These are phyloP conservation scores for Colletotrichum chrysophilum DNA, from an alignment of 2,329 filamentous ascomycete species.

Conservation along the genomic window DNA sequence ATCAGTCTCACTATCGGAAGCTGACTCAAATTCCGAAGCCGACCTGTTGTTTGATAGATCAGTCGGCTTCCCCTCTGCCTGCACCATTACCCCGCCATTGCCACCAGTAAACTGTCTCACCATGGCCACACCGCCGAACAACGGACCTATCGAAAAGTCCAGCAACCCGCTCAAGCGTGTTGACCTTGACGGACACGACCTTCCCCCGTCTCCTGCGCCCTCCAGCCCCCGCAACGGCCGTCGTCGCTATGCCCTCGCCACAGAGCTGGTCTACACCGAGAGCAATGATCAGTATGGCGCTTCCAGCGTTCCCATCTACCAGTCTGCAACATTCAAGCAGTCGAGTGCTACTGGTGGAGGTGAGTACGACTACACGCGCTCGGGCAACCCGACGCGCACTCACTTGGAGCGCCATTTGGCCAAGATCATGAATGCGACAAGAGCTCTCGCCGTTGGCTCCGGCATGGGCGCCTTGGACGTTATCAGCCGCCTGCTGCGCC, in stretches of 20 bases:
- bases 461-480: constrained; percentile 98
- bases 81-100: not conserved
- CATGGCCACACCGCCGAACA: constrained; percentile 21
- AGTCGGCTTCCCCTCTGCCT: not conserved
- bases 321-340: constrained; percentile 98
- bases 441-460: constrained; percentile 90
- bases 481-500: constrained; percentile 86
- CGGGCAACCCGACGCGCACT: constrained; percentile 93
- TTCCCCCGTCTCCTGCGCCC: constrained; percentile 90
- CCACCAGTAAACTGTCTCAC: not conserved
- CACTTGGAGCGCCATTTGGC: constrained; percentile 96
- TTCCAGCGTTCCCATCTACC: constrained; percentile 96
- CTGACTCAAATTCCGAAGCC: not conserved
- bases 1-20: not conserved
- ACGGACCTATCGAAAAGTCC: constrained; percentile 2
- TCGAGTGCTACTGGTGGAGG: constrained; percentile 76
- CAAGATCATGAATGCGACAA: constrained; percentile 97
- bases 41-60: not conserved
- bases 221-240: constrained; percentile 87
- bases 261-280: constrained; percentile 96
- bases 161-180: constrained; percentile 59
- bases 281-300: constrained; percentile 96
- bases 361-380: constrained; percentile 98
- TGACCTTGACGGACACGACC: constrained; percentile 82
- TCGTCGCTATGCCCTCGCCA: constrained; percentile 87